A percentile compares a stretch with the other conserved stretches of the same genome.
These are phyloP conservation scores for Cryptosporidium muris DNA, from an alignment of 169 alveolate genomes.

Conservation along the genomic window DNA sequence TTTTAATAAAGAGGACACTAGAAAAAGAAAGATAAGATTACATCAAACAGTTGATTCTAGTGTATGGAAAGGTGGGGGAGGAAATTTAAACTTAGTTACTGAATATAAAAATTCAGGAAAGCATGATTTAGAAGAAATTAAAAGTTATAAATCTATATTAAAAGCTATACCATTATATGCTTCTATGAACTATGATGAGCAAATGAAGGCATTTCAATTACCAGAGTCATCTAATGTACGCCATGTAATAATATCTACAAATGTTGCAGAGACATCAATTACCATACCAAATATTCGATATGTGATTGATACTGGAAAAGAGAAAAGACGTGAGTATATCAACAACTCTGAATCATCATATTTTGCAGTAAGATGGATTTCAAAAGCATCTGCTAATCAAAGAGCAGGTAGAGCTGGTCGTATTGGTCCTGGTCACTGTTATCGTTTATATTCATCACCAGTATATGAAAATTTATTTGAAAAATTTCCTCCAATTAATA, in stretches of 20 bases:
- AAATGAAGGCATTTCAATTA: conserved; percentile 82
- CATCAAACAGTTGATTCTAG: conserved; percentile 42
- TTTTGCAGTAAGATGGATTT: conserved; percentile 87
- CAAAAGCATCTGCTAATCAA: conserved; percentile 93
- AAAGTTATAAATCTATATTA: conserved; percentile 71
- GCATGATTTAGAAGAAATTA: conserved; percentile 23
- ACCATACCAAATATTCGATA: conserved; percentile 97
- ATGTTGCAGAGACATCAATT: conserved; percentile 99
- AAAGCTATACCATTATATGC: conserved; percentile 88
- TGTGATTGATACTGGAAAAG: conserved; percentile 96
- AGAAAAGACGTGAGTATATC: conserved; percentile 89
- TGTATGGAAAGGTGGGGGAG: conserved; percentile 68
- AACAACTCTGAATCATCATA: conserved; percentile 85
- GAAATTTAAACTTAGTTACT: conserved; percentile 4
- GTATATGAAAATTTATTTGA: conserved; percentile 83
- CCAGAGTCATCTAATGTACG: conserved; percentile 90
- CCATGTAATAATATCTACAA: conserved; percentile 95
- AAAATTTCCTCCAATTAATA: conserved; percentile 86
- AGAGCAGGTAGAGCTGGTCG: conserved; percentile 99
- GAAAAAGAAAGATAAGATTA: conserved; percentile 66
- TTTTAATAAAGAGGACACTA: conserved; percentile 49
- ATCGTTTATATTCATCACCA: conserved; percentile 92
- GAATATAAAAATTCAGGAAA: conserved; percentile 7
- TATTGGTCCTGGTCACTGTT: conserved; percentile 97
- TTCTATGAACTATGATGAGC: conserved; percentile 83